phyloP scores from a whole-genome alignment of 73 alveolate species.

The Paramecium pentaurelia region DNA sequence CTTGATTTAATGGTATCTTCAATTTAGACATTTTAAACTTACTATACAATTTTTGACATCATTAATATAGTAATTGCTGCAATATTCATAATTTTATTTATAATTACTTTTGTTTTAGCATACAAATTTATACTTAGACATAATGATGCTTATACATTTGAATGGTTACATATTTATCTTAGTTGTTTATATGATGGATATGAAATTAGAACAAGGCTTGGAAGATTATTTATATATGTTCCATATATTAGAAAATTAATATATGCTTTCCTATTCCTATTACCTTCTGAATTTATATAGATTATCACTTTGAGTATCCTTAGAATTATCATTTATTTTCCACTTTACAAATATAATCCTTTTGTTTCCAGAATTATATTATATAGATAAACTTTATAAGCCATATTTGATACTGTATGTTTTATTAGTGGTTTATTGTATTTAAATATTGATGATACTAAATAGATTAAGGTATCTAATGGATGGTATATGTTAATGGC shows the following conservation, averaged over 20 bases:
- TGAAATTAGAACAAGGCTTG: not conserved
- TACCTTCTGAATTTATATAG: not conserved
- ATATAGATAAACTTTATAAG: not conserved
- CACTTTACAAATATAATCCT: constrained; percentile 5
- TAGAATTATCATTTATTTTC: not conserved
- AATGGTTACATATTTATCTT: not conserved
- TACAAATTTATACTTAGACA: not conserved
- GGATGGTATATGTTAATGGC: constrained; percentile 41
- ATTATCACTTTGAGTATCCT: not conserved
- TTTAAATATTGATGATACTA: not conserved
- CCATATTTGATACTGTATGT: not conserved
- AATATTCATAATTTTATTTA: not conserved
- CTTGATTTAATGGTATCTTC: not conserved
- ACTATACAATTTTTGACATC: not conserved
- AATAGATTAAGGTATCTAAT: not conserved
- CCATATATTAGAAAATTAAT: not conserved
- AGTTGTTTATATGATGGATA: constrained; percentile 10
- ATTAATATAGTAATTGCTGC: not conserved
- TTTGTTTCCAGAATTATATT: not conserved
- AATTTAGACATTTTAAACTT: not conserved
- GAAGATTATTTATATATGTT: not conserved
- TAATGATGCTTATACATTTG: constrained; percentile 10
- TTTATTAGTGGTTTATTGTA: not conserved
- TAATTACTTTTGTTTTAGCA: not conserved
- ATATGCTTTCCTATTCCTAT: not conserved